These are phyloP conservation scores for Picea sitchensis DNA, from an alignment of 75 land plant species.

Conservation along the genomic window DNA sequence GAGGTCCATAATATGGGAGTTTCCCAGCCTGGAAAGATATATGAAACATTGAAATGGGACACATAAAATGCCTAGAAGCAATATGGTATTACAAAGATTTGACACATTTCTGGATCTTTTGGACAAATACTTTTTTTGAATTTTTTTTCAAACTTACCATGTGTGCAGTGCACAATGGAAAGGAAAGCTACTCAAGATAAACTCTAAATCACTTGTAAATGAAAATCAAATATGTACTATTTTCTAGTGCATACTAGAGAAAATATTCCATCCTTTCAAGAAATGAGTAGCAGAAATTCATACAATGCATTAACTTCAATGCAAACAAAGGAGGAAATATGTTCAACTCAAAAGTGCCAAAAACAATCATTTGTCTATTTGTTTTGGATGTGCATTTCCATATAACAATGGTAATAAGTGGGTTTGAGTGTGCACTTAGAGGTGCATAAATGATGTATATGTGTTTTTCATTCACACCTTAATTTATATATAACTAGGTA, in stretches of 20 bases:
- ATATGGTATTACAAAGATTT: too few relatives aligned
- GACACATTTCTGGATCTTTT: too few relatives aligned
- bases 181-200: too few relatives aligned
- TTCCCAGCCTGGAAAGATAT: too few relatives aligned
- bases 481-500: background rate
- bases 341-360: background rate
- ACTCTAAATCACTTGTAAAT: too few relatives aligned
- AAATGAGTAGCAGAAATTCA: background rate
- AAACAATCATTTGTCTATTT: background rate
- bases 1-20: too few relatives aligned
- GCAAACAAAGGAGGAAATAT: background rate
- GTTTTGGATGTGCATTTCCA: too few relatives aligned
- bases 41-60: too few relatives aligned
- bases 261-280: background rate
- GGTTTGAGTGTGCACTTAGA: background rate
- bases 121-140: too few relatives aligned
- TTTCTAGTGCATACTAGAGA: background rate
- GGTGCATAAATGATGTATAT: background rate
- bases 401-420: background rate
- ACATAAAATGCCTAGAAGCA: too few relatives aligned
- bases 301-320: background rate
- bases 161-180: too few relatives aligned
- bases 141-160: too few relatives aligned
- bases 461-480: background rate
- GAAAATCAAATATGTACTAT: background rate